Evolutionary conservation across 129 eudicot genomes (phyloP).

Genomic region (Chrysanthemum makinoi): DNA sequence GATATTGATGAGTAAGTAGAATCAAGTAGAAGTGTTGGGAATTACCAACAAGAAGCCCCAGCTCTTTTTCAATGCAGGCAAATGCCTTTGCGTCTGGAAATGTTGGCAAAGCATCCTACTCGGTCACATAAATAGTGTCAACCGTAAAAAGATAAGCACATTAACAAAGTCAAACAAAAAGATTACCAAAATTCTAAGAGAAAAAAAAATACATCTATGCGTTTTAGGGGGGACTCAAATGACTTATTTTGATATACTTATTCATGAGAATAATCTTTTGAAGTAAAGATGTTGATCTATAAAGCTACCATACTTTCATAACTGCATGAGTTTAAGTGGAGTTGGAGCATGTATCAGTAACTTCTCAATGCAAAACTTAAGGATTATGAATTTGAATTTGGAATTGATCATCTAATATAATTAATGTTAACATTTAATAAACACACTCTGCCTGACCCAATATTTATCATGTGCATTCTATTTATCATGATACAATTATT

Average conservation of each 20-base stretch:
- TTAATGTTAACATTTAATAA: no score
- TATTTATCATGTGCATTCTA: no score
- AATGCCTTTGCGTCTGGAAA: slow-evolving; percentile 93
- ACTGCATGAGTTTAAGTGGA: neutral
- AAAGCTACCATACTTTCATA: neutral
- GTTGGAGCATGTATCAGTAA: neutral
- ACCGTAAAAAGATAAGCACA: neutral
- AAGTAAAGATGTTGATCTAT: slow-evolving; percentile 8
- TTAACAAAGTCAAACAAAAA: neutral
- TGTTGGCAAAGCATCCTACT: slow-evolving; percentile 89
- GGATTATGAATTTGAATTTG: neutral
- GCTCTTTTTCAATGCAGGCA: slow-evolving; percentile 81
- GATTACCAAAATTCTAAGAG: neutral
- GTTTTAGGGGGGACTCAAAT: neutral
- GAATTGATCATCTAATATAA: no score
- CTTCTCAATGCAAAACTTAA: neutral
- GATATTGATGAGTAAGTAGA: slow-evolving; percentile 76
- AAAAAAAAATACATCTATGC: neutral
- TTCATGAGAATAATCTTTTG: neutral
- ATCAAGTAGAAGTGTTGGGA: slow-evolving; percentile 79
- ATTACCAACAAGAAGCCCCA: no score
- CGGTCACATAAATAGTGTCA: slow-evolving; percentile 17
- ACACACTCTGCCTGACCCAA: no score
- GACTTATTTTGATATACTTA: slow-evolving; percentile 9
- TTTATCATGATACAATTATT: no score